Base-by-base conservation (phyloP, 176 grass and related monocot species). In the bread wheat (Triticum aestivum) region DNA sequence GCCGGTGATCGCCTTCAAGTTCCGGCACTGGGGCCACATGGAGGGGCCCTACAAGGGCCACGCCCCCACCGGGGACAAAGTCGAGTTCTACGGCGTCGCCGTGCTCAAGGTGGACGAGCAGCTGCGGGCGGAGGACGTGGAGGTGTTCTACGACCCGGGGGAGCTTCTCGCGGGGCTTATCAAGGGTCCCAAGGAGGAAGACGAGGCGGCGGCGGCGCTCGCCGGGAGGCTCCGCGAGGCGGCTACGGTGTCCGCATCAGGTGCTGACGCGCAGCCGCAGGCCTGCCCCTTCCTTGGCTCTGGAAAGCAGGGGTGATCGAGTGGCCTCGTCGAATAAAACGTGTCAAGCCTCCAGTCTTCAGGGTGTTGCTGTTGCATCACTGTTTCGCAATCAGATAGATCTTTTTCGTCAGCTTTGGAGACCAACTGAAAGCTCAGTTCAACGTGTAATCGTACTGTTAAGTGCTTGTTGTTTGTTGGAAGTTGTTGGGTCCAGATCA, bases 41-140 rank as follows among this genome's bases (percentile, higher is more conserved):
- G 96, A 96, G 45, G 96, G 93, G 0, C 85, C 88, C 0, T 98
- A 89, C 88, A 98, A 92, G 85, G 92, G 56, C 27, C 93, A 78
- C 74, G 84, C 86, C 3, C 88, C 96, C 14, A 94, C 93, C 79
- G 92, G 93, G 27, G 88, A 94, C 12, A 89, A 70, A 68, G 90
- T 98, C 13, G 84, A 98, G 90, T 92, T 96, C 82, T 77, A 74
- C 41, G 96, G 93, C 75, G 84, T 94, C 71, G 93, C 89, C 87
- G 81, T 96, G 38, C 92, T 98, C 64, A 98, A 94, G 95, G 93
- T 98, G 54, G 96, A 98, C 42, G 90, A 94, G 33, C 81, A 90
- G 70, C 65, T 98, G 45, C 94, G 88, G 61, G 96, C 86, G 63
- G 93, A 98, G 76, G 91, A 91, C 65, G 92, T 92, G 76, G 93